These are phyloP conservation scores for Podila minutissima DNA, from an alignment of 192 early-diverging fungal species.

Conservation along the genomic window DNA sequence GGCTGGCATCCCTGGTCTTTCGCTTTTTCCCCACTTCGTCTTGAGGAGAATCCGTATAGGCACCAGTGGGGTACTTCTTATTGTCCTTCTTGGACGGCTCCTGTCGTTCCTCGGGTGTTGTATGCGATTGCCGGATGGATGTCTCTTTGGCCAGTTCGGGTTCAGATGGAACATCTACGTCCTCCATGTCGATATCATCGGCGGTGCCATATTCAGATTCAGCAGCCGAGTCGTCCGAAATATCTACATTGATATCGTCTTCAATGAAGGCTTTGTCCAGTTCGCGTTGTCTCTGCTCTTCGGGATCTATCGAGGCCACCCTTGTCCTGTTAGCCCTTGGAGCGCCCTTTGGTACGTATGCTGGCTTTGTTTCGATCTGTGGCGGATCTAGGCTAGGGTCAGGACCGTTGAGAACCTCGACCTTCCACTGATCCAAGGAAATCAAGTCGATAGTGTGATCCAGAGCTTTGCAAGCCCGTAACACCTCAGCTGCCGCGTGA, in stretches of 20 bases:
- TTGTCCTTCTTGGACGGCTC: no score
- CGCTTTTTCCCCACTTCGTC: neutral
- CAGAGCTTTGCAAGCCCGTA: slow-evolving; percentile 18
- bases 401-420: slow-evolving; percentile 1
- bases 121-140: no score
- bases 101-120: no score
- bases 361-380: neutral
- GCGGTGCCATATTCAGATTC: no score
- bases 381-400: neutral
- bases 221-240: neutral
- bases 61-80: no score
- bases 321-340: slow-evolving; percentile 7
- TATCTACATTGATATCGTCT: slow-evolving; percentile 9
- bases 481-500: slow-evolving; percentile 8
- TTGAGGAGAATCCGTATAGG: neutral
- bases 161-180: no score
- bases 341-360: neutral
- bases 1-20: neutral
- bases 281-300: slow-evolving; percentile 22
- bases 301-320: neutral
- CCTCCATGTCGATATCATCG: no score
- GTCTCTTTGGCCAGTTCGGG: no score
- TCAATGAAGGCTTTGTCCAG: slow-evolving; percentile 36
- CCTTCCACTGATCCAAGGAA: slow-evolving; percentile 13
- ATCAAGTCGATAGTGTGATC: slow-evolving; percentile 21